Conservation (phyloP, 2,329 filamentous ascomycete species). For the Colletotrichum sp. region DNA sequence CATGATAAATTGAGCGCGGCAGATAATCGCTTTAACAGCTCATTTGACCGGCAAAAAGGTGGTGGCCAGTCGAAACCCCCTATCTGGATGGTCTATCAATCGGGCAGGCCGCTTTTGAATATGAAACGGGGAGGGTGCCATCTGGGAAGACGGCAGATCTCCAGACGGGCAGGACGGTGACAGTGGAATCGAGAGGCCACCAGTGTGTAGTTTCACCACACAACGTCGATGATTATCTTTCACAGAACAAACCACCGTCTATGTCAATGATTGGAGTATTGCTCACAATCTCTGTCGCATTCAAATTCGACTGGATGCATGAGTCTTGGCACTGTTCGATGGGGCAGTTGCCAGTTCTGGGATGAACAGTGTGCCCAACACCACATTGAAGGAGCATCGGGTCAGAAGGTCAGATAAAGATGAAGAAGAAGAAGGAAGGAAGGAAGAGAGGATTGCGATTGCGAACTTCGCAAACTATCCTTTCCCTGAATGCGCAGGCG, state of each 20-base stretch:
- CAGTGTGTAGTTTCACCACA: background rate
- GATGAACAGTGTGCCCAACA: background rate
- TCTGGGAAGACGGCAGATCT: background rate
- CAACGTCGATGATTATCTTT: background rate
- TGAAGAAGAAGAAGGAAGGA: background rate
- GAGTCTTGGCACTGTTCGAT: background rate
- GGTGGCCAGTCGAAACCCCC: background rate
- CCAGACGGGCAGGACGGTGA: background rate
- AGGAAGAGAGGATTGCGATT: accelerated
- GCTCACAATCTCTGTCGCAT: background rate
- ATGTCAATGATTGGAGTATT: background rate
- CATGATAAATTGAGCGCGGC: background rate
- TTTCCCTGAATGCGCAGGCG: background rate
- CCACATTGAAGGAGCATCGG: background rate
- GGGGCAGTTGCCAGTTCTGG: too few relatives aligned
- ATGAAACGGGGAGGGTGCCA: background rate
- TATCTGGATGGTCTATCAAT: background rate
- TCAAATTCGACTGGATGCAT: background rate
- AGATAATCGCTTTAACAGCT: background rate
- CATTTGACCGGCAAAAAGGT: background rate
- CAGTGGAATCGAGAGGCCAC: background rate
- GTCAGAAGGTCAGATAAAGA: background rate
- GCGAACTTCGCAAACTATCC: background rate
- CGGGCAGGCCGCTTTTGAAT: background rate
- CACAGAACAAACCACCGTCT: background rate